These are phyloP conservation scores for Aspergillus wentii DNA, from an alignment of 495 filamentous ascomycete species.

Conservation along the genomic window DNA sequence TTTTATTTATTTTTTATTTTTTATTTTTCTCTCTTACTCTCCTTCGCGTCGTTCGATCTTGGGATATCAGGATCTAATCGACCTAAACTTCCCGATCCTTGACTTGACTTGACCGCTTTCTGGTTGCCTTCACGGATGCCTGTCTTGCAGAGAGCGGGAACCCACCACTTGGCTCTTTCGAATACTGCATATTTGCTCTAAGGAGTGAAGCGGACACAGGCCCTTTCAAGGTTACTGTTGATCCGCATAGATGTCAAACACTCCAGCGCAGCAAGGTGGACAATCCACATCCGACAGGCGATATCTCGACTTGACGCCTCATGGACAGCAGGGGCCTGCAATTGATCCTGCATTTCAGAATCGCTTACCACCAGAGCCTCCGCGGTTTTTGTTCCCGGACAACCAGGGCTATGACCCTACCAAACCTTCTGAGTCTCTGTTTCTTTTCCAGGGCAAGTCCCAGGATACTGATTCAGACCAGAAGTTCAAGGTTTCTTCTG, in stretches of 20 bases:
- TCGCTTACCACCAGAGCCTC: conserved; percentile 9
- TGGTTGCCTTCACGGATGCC: conserved; percentile 3
- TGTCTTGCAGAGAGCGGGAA: not conserved
- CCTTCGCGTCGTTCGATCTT: conserved; percentile 1
- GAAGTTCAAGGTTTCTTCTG: conserved; percentile 22
- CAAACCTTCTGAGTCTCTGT: conserved; percentile 9
- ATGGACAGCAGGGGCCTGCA: too few species aligned
- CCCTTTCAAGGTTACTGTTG: not conserved
- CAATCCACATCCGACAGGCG: conserved; percentile 9
- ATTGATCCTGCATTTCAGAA: conserved; percentile 4
- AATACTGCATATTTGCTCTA: too few species aligned
- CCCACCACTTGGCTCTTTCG: not conserved
- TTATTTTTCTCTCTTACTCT: conserved; percentile 1
- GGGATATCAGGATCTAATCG: not conserved
- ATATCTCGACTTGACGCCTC: conserved; percentile 10
- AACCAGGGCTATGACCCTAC: conserved; percentile 17
- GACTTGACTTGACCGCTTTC: not conserved
- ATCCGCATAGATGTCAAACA: conserved; percentile 20
- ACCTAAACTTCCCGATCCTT: not conserved
- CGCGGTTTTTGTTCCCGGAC: conserved; percentile 17
- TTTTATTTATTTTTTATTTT: conserved; percentile 4
- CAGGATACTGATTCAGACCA: conserved; percentile 17
- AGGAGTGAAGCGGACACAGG: too few species aligned
- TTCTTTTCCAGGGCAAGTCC: conserved; percentile 12
- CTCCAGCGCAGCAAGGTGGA: conserved; percentile 14